A percentile compares a stretch with the other conserved stretches of the same genome.
These are phyloP conservation scores for Carex littledalei DNA, from an alignment of 176 grass and related monocot genomes.

Conservation along the genomic window DNA sequence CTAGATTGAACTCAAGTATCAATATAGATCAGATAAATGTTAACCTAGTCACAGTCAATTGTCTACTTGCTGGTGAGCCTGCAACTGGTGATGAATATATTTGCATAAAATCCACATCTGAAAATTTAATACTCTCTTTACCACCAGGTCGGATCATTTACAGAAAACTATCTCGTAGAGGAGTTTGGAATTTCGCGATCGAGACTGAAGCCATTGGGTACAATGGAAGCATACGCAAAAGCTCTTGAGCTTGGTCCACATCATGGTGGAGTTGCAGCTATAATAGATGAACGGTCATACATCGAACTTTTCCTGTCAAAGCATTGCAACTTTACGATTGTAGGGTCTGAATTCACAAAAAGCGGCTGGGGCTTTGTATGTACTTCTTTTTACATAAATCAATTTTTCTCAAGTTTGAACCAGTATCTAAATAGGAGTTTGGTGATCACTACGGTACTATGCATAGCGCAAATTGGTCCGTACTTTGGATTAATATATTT, in stretches of 20 bases:
- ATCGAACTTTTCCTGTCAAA: conserved; percentile 47
- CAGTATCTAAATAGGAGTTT: not conserved
- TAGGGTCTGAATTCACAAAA: conserved; percentile 75
- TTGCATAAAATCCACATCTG: not conserved
- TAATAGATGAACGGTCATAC: conserved; percentile 58
- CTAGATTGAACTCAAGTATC: not conserved
- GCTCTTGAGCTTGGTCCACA: conserved; percentile 54
- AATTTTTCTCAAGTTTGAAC: not conserved
- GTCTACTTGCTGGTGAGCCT: not conserved
- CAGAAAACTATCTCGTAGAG: conserved; percentile 55
- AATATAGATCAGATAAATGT: not conserved
- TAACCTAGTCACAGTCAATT: not conserved
- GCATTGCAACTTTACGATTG: conserved; percentile 39
- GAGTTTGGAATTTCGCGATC: conserved; percentile 56
- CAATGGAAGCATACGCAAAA: conserved; percentile 29
- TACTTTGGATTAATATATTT: too few relatives aligned
- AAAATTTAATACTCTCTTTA: not conserved
- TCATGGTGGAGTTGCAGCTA: conserved; percentile 60
- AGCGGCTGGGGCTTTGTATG: conserved; percentile 87
- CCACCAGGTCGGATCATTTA: conserved; percentile 41
- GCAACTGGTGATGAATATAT: not conserved
- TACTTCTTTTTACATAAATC: not conserved
- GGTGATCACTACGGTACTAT: too few relatives aligned
- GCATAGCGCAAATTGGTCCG: too few relatives aligned
- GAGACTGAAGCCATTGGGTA: conserved; percentile 47